Conservation (phyloP, 805 yeast species). For the Candida chilensis region DNA sequence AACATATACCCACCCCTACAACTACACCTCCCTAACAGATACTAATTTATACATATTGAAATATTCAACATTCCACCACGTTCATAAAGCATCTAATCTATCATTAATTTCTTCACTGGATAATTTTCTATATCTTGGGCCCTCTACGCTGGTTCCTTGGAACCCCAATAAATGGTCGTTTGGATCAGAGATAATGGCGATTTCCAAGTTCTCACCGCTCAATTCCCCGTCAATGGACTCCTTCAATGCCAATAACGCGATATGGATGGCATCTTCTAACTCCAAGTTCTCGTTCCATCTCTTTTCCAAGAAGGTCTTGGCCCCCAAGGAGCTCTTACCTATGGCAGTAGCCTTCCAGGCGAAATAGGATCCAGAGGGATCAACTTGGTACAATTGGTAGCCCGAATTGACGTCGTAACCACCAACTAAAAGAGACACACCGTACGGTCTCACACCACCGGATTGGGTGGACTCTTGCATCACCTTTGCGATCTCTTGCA, state of each 20-base stretch:
- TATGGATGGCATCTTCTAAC: conserved; percentile 96
- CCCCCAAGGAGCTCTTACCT: conserved; percentile 93
- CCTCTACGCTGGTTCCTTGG: conserved; percentile 71
- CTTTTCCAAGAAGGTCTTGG: conserved; percentile 93
- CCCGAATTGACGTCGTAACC: conserved; percentile 79
- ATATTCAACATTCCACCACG: too few relatives aligned
- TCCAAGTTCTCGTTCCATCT: conserved; percentile 98
- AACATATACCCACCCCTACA: too few relatives aligned
- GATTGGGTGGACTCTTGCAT: conserved; percentile 99
- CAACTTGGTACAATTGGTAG: conserved; percentile 88
- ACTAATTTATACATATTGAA: too few relatives aligned
- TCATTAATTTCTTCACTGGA: conserved; percentile 91
- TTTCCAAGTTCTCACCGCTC: conserved; percentile 93
- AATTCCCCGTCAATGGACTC: conserved; percentile 98
- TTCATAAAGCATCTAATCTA: conserved; percentile 80
- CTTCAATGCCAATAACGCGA: conserved; percentile 86
- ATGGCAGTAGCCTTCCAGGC: conserved; percentile 99
- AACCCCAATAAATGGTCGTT: conserved; percentile 77
- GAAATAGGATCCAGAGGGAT: conserved; percentile 95
- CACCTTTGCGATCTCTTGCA: conserved; percentile 88
- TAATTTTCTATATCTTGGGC: conserved; percentile 85
- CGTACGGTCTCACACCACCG: conserved; percentile 99
- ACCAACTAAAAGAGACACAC: conserved; percentile 89
- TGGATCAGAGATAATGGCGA: conserved; percentile 77
- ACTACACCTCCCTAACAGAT: too few relatives aligned